These are phyloP conservation scores for Malbranchea zuffiana DNA, from an alignment of 2,329 filamentous ascomycete genomes.

Conservation along the genomic window DNA sequence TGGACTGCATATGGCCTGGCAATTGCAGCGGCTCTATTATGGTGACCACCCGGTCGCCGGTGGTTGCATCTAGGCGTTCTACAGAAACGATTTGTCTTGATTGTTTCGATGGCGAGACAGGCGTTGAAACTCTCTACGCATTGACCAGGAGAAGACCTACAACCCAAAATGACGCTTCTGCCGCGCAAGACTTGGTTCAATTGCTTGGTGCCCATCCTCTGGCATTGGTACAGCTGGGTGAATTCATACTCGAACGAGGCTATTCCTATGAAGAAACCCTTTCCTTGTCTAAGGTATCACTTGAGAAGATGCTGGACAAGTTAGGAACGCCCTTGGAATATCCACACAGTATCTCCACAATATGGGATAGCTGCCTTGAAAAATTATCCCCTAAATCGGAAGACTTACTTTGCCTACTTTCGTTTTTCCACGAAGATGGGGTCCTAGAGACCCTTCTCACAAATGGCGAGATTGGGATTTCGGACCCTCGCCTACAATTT, in stretches of 20 bases:
- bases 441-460: constrained; percentile 9
- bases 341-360: constrained; percentile 5
- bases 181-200: constrained; percentile 1
- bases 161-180: constrained; percentile 1
- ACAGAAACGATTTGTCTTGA: constrained; percentile 3
- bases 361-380: constrained; percentile 7
- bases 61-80: constrained; percentile 2
- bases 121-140: constrained; percentile 3
- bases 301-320: constrained; percentile 1
- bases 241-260: constrained; percentile 6
- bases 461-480: constrained; percentile 14
- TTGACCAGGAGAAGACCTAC: constrained; percentile 5
- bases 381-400: constrained; percentile 2
- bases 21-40: constrained; percentile 8
- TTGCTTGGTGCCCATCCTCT: constrained; percentile 9
- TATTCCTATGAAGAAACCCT: constrained; percentile 9
- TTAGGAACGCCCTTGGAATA: constrained; percentile 2
- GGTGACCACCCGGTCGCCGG: constrained; percentile 4
- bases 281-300: constrained; percentile 1
- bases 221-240: constrained; percentile 7
- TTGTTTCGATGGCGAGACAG: constrained; percentile 1
- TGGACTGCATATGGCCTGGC: constrained; percentile 6
- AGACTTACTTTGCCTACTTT: constrained; percentile 3
- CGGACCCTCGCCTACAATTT: constrained; percentile 2
- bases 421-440: constrained; percentile 6